Base-by-base conservation (phyloP, 768 basidiomycete genomes). In the Suillus americanus region DNA sequence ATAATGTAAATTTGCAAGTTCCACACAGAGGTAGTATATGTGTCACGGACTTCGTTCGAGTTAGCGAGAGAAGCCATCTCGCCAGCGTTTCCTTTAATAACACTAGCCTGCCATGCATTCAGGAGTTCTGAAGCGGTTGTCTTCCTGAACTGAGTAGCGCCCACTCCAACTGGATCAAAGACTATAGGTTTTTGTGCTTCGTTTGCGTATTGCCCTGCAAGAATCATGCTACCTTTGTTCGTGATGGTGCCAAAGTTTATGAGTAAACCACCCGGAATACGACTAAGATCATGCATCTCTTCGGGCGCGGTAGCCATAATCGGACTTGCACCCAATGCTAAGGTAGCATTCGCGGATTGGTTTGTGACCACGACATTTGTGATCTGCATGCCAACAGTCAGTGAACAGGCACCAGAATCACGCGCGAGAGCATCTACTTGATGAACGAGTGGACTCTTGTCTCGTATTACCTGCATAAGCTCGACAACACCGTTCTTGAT, bases 41-140 rank as follows among this genome's bases (percentile, higher is more conserved):
- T 20, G 30, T 28, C 35, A 25, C 45, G 63, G 53, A 91, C 95
- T 81, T 96, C 96, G 16, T 75, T 74, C 0, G 91, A 91, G n/a
- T 89, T 84, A 2, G 88, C 85, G 12, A 97, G 74, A 0, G 90
- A 84, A 0, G 89, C 94, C 25, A 98, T 87, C 78, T 98, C 96
- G 18, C 86, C 92, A 0, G 94, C 91, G 71, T 98, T 97, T 4
- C 95, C 95, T 77, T 98, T 98, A 77, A 98, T 95, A 25, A 97
- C 91, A 20, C 90, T 89, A 13, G 90, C 87, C 75, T 96, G 94
- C 86, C 91, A 97, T 28, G 79, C 77, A 64, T 89, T 79, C 23
- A 97, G 77, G 14, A 97, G 81, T 62, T 87, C 92, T 87, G 73
- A 57, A 18, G 70, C 68, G 14, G 81, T 83, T 12, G 80, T 78